Evolutionary conservation across 2,329 filamentous ascomycete genomes (phyloP).

Genomic region (Herpotrichia juniperi): DNA sequence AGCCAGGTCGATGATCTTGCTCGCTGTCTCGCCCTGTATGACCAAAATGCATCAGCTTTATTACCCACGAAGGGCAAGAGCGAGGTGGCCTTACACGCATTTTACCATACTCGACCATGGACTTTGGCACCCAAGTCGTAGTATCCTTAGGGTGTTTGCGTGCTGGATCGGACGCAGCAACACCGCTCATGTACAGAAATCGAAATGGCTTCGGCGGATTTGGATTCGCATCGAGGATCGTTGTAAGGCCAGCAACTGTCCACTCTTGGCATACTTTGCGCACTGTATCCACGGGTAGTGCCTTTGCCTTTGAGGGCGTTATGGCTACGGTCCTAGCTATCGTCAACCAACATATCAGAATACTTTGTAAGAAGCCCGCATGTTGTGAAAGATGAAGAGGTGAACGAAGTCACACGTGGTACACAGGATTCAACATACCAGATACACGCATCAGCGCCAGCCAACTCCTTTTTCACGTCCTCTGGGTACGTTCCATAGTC

Average conservation of each 20-base stretch:
- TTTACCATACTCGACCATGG: constrained; percentile 49
- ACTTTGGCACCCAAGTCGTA: constrained; percentile 34
- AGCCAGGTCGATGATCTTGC: constrained; percentile 50
- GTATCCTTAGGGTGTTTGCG: constrained; percentile 52
- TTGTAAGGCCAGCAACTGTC: constrained; percentile 43
- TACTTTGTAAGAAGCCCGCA: not conserved
- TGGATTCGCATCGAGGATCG: constrained; percentile 37
- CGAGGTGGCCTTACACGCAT: constrained; percentile 52
- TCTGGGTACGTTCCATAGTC: constrained; percentile 42
- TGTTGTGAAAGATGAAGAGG: constrained; percentile 12
- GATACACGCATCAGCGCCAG: constrained; percentile 4
- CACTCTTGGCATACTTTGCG: constrained; percentile 51
- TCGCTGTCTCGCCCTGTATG: constrained; percentile 59
- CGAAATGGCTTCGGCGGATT: constrained; percentile 45
- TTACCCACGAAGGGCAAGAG: too few species aligned
- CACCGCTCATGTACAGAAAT: constrained; percentile 59
- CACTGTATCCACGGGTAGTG: constrained; percentile 44
- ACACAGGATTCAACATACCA: constrained; percentile 1
- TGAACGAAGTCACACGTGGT: not conserved
- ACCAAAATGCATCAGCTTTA: too few species aligned
- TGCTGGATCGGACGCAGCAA: constrained; percentile 35
- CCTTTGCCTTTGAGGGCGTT: constrained; percentile 44
- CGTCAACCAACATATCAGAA: not conserved
- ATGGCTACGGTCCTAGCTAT: constrained; percentile 50
- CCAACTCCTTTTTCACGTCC: constrained; percentile 1